A percentile compares a stretch with the other conserved stretches of the same genome.
These are phyloP conservation scores for Termitomyces sp. DNA, from an alignment of 768 basidiomycete genomes.

Conservation along the genomic window DNA sequence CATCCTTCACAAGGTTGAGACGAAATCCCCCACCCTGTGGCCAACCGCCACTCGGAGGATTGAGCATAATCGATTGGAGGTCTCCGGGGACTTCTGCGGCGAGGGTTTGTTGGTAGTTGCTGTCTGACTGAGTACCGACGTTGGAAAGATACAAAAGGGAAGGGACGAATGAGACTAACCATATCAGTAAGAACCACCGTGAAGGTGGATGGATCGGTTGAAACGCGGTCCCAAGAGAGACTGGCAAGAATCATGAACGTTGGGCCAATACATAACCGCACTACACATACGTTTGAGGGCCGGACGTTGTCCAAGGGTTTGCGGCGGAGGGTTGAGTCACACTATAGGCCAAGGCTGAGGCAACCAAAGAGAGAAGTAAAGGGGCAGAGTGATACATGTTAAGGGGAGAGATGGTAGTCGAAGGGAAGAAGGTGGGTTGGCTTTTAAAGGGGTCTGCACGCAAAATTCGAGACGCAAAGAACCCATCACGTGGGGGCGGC, in stretches of 20 bases:
- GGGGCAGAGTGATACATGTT: slow-evolving; percentile 38
- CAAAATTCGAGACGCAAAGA: slow-evolving; percentile 10
- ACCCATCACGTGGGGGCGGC: slow-evolving; percentile 13
- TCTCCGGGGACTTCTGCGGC: slow-evolving; percentile 49
- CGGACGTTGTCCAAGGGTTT: slow-evolving; percentile 53
- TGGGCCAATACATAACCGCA: background rate
- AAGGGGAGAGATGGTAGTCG: background rate
- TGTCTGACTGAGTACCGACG: slow-evolving; percentile 23
- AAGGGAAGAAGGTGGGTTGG: slow-evolving; percentile 8
- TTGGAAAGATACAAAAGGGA: background rate
- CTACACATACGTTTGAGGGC: slow-evolving; percentile 37
- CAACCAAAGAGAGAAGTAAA: slow-evolving; percentile 43
- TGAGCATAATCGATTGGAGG: slow-evolving; percentile 30
- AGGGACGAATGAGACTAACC: slow-evolving; percentile 27
- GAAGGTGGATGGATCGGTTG: slow-evolving; percentile 65
- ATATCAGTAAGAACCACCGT: slow-evolving; percentile 61
- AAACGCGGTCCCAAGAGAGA: slow-evolving; percentile 59
- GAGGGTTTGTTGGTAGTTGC: slow-evolving; percentile 42
- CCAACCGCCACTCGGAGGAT: slow-evolving; percentile 62
- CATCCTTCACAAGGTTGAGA: slow-evolving; percentile 62
- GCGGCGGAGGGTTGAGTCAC: slow-evolving; percentile 45
- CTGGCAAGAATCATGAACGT: slow-evolving; percentile 17
- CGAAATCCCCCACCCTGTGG: slow-evolving; percentile 56
- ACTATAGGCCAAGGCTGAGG: slow-evolving; percentile 56
- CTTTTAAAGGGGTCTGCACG: slow-evolving; percentile 16